phyloP scores from a whole-genome alignment of 1,284 basidiomycete species.

The Microbotryomycetes sp. region DNA sequence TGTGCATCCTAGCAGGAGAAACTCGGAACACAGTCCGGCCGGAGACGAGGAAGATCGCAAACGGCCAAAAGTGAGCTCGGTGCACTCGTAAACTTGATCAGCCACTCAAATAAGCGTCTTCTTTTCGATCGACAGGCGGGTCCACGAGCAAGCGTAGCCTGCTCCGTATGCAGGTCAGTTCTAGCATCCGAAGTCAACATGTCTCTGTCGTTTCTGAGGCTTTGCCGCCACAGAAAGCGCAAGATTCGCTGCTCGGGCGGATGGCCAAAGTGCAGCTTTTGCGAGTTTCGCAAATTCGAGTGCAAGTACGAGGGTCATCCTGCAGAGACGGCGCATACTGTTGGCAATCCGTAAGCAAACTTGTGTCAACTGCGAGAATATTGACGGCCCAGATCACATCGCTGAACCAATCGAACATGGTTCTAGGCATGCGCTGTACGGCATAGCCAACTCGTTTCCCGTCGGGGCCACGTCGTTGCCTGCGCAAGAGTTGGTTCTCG shows the following conservation, averaged over 20 bases:
- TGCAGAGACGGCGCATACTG: conserved; percentile 3
- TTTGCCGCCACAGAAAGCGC: conserved; percentile 23
- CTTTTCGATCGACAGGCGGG: not conserved
- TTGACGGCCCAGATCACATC: too few relatives aligned
- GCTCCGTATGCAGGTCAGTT: conserved; percentile 26
- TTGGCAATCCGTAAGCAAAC: not conserved
- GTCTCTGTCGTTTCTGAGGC: not conserved
- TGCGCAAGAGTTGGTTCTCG: conserved; percentile 2
- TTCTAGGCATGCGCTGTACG: not conserved
- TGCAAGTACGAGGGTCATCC: conserved; percentile 32
- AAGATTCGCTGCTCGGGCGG: conserved; percentile 31
- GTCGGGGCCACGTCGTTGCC: conserved; percentile 13
- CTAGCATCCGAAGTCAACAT: not conserved
- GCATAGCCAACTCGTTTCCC: not conserved
- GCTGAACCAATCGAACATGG: too few relatives aligned
- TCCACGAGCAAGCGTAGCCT: conserved; percentile 25
- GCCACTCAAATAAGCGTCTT: not conserved
- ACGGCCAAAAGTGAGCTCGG: not conserved
- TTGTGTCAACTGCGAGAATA: too few relatives aligned
- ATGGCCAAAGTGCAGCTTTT: conserved; percentile 31
- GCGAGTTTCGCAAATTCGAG: conserved; percentile 10
- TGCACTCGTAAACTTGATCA: not conserved
- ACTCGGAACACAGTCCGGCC: not conserved
- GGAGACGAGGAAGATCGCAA: not conserved
- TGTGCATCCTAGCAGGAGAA: too few relatives aligned